Percentiles rank a stretch among this genome's conserved stretches.
phyloP scores from a whole-genome alignment of 768 basidiomycete genomes.

The Pulveroboletus sp. region DNA sequence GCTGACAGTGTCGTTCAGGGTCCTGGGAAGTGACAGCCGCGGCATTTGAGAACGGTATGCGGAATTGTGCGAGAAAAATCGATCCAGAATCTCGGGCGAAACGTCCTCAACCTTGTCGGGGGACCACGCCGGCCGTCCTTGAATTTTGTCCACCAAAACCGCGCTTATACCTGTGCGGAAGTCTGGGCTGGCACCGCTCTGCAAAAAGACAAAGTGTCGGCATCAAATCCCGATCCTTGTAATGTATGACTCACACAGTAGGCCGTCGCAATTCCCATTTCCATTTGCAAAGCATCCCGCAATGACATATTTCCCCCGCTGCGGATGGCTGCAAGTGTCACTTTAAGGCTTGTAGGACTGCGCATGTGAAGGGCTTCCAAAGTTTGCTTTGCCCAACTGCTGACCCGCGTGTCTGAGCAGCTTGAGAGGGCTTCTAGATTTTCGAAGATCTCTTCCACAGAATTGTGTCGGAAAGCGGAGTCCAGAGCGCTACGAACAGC shows the following conservation, averaged over 20 bases:
- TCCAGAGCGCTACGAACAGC: constrained; percentile 75
- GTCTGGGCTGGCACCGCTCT: constrained; percentile 79
- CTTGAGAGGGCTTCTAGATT: constrained; percentile 44
- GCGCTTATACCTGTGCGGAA: constrained; percentile 78
- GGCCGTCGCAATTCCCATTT: constrained; percentile 82
- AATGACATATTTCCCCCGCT: constrained; percentile 61
- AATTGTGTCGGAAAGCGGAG: constrained; percentile 62
- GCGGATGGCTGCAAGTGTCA: constrained; percentile 77
- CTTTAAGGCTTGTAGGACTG: constrained; percentile 90
- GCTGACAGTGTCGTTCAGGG: constrained; percentile 24
- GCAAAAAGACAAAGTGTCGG: constrained; percentile 12
- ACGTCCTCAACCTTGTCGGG: constrained; percentile 63
- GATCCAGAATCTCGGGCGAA: constrained; percentile 47
- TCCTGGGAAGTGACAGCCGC: constrained; percentile 38
- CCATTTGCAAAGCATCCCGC: constrained; percentile 70
- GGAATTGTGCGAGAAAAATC: constrained; percentile 65
- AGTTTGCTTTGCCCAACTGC: constrained; percentile 72
- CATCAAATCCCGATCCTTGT: constrained; percentile 7
- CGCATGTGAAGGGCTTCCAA: constrained; percentile 56
- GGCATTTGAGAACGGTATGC: constrained; percentile 44
- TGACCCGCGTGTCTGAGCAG: constrained; percentile 41
- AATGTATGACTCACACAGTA: constrained; percentile 65
- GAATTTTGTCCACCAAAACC: constrained; percentile 50
- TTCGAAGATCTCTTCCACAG: constrained; percentile 66
- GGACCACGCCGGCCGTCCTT: constrained; percentile 62